Base-by-base conservation (phyloP, 2,329 filamentous ascomycete genomes). In the Fusarium burgessii region DNA sequence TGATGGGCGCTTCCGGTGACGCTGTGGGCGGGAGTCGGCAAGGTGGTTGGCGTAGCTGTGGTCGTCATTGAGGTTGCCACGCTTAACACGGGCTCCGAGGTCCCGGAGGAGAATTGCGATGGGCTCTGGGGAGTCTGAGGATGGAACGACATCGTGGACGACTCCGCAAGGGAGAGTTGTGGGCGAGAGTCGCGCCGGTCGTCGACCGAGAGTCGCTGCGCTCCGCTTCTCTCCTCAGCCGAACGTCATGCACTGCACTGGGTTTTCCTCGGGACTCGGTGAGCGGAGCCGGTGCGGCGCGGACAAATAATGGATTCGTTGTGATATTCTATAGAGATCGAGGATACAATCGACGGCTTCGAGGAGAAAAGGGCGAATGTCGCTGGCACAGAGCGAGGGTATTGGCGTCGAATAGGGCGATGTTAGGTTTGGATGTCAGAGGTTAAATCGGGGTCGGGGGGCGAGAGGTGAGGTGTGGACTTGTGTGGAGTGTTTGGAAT, bases 121-220 rank as follows among this genome's bases (percentile, higher is more conserved):
- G 89, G 89, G 79, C 89, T 91, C 84, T 91, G 89, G 78, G 89
- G 89, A 75, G 89, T 91, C 77, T 88, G 88, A 75, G 89, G 89
- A 80, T 90, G 88, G 84, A 88, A 90, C 82, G 88, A 89, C 88
- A 91, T 91, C 80, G 80, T 87, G 83, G 80, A 79, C 76, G 74
- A 78, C 80, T 77, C 79, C 79, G 74, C 75, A 68, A 73, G 67
- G 70, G 76, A 70, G 76, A 70, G 68, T 71, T 71, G 68, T 72
- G 66, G 74, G 72, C 71, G 74, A 78, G 72, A 76, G 75, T 77
- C 74, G 78, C 78, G 77, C 73, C 74, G 77, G 76, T 71, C 78
- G 73, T 72, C 76, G 77, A 76, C 77, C 70, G 73, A 78, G 70
- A 68, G 72, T 78, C 76, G 77, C 76, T 79, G 77, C 77, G 76